Conservation (phyloP, 2,329 filamentous ascomycete genomes). For the Venturia nashicola region DNA sequence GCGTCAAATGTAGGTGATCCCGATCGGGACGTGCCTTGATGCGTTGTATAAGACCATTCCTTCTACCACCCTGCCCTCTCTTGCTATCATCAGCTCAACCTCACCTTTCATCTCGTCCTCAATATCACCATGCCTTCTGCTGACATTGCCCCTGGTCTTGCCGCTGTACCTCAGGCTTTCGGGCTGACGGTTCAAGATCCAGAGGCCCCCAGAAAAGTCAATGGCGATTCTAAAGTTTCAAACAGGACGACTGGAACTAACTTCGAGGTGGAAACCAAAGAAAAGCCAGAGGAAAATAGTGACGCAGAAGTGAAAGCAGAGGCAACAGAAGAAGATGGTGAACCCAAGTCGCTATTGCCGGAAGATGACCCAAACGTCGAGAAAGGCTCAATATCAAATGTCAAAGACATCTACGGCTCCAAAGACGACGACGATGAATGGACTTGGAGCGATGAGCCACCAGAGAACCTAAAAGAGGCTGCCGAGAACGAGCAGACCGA, state of each 20-base stretch:
- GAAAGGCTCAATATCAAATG: constrained; percentile 12
- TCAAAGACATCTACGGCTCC: constrained; percentile 31
- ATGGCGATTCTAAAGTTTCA: background rate
- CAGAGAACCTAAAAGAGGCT: constrained; percentile 11
- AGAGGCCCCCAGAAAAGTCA: background rate
- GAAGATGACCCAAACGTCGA: background rate
- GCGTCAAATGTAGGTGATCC: background rate
- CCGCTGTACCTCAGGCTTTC: background rate
- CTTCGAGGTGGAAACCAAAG: background rate
- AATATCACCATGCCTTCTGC: background rate
- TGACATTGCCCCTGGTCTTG: background rate
- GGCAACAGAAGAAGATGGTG: background rate
- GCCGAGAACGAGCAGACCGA: constrained; percentile 14
- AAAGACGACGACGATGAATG: constrained; percentile 32
- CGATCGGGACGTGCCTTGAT: background rate
- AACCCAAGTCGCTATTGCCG: background rate
- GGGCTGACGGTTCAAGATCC: background rate
- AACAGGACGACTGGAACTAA: too few species aligned
- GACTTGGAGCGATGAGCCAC: constrained; percentile 32
- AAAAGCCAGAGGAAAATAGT: background rate
- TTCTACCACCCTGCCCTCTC: background rate
- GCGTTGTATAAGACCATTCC: background rate
- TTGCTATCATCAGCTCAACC: background rate
- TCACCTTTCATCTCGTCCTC: background rate
- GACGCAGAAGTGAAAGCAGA: background rate